phyloP scores from a whole-genome alignment of 2,329 filamentous ascomycete species.

The Anthostomella pinea region DNA sequence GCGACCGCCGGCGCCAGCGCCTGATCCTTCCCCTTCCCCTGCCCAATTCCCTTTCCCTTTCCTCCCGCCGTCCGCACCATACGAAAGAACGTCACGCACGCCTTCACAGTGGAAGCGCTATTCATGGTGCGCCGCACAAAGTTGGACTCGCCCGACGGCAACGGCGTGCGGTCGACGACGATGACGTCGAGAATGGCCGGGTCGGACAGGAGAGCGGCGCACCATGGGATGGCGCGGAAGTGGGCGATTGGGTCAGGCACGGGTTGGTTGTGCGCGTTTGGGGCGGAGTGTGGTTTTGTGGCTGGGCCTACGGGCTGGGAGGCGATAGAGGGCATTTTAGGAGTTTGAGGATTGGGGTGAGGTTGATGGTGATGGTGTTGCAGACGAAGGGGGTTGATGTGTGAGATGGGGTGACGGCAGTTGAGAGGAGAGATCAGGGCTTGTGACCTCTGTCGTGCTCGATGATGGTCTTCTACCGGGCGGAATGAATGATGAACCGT shows the following conservation, averaged over 20 bases:
- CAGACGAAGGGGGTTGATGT: neutral
- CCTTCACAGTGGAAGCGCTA: slow-evolving; percentile 21
- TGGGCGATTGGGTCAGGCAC: slow-evolving; percentile 25
- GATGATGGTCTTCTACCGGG: too few species aligned
- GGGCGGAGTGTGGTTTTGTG: slow-evolving; percentile 7
- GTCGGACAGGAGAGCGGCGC: slow-evolving; percentile 21
- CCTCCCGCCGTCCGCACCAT: neutral
- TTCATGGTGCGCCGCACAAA: slow-evolving; percentile 29
- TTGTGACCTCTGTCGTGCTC: too few species aligned
- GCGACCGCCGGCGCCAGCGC: neutral
- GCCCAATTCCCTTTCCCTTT: neutral
- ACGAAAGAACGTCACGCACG: slow-evolving; percentile 24
- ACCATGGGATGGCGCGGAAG: slow-evolving; percentile 30
- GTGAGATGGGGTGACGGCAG: too few species aligned
- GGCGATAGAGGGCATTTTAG: neutral
- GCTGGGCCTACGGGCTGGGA: neutral
- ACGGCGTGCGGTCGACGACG: slow-evolving; percentile 25
- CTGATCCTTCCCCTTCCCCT: neutral
- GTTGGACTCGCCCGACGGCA: slow-evolving; percentile 24
- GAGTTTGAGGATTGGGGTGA: slow-evolving; percentile 5
- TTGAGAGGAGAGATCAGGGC: too few species aligned
- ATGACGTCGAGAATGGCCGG: slow-evolving; percentile 15
- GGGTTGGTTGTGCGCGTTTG: slow-evolving; percentile 20
- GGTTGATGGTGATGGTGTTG: slow-evolving; percentile 1
- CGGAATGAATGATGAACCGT: too few species aligned